Base-by-base conservation (phyloP, 257 asterid species). In the Coffea canephora region DNA sequence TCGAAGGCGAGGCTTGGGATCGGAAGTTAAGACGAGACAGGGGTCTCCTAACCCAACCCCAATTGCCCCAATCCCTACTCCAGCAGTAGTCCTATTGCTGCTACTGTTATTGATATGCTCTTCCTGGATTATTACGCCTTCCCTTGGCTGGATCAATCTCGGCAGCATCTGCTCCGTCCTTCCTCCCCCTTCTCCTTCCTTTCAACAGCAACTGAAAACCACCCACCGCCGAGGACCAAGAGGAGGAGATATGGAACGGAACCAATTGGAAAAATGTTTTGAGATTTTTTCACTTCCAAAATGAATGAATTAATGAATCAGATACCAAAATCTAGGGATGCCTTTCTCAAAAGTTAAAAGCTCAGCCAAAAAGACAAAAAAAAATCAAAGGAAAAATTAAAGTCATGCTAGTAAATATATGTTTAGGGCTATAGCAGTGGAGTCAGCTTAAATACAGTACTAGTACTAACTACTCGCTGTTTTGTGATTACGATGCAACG, bases 1-100 rank as follows among this genome's bases (percentile, higher is more conserved):
- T 36, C 96, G 88, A 31, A 92, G 96, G 71, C 97, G 92, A 68
- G 97, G 96, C 77, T 91, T 92, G 36, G 91, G 97, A 87, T 91
- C 95, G 77, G 95, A 89, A 3, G 97, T 89, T 55, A 92, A 86
- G 50, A 91, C 96, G 84, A 91, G 81, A 66, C 91, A 89, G 39
- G 96, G 91, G 84, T 92, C 97, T 34, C 14, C 67, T 8, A 6
- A 5, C 34, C 14, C 67, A n/a, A 6, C 16, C 64, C 25, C 64
- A 1, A 55, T 55, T n/a, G 12, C n/a, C 67, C 31, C 67, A 11
- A 61, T 50, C 57, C 54, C 80, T 16, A 39, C 73, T 0, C 48
- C 81, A n/a, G 11, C 82, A 89, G 74, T 27, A 88, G 72, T 27
- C 55, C 71, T 89, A 87, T 84, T 85, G 88, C 83, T 88, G 88